A percentile compares a stretch with the other conserved stretches of the same genome.
Evolutionary conservation across 2,329 filamentous ascomycete genomes (phyloP).

Genomic region (Raffaelea arxii): DNA sequence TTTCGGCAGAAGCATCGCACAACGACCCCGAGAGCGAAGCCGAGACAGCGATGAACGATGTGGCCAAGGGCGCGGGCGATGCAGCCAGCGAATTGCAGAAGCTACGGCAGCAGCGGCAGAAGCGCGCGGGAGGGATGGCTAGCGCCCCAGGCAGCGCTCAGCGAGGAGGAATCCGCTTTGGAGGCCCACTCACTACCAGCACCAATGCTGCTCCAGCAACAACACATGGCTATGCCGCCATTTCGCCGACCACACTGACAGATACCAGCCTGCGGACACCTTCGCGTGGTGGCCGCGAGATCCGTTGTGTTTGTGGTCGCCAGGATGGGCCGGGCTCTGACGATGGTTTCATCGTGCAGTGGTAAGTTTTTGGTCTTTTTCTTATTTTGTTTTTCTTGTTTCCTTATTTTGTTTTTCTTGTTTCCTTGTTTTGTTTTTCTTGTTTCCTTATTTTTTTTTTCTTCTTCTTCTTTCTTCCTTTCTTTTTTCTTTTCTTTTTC

Average conservation of each 20-base stretch:
- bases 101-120: slow-evolving; percentile 40
- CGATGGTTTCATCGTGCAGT: slow-evolving; percentile 52
- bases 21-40: slow-evolving; percentile 46
- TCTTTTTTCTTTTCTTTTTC: neutral
- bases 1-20: slow-evolving; percentile 10
- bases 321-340: slow-evolving; percentile 30
- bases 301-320: slow-evolving; percentile 49
- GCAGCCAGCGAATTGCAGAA: slow-evolving; percentile 52
- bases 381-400: neutral
- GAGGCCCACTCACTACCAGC: slow-evolving; percentile 11
- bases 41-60: slow-evolving; percentile 46
- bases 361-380: slow-evolving; percentile 32
- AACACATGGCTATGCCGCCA: slow-evolving; percentile 13
- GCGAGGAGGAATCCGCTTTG: slow-evolving; percentile 6
- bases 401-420: neutral
- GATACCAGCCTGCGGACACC: slow-evolving; percentile 38
- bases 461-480: neutral
- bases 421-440: neutral
- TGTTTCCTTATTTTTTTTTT: neutral
- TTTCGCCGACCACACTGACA: slow-evolving; percentile 42
- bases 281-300: slow-evolving; percentile 31
- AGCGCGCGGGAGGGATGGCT: slow-evolving; percentile 17
- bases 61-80: slow-evolving; percentile 32
- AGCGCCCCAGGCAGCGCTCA: slow-evolving; percentile 8
- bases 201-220: slow-evolving; percentile 12